A percentile compares a stretch with the other conserved stretches of the same genome.
phyloP scores from a whole-genome alignment of 2,329 filamentous ascomycete genomes.

The Xylariaceae sp. region DNA sequence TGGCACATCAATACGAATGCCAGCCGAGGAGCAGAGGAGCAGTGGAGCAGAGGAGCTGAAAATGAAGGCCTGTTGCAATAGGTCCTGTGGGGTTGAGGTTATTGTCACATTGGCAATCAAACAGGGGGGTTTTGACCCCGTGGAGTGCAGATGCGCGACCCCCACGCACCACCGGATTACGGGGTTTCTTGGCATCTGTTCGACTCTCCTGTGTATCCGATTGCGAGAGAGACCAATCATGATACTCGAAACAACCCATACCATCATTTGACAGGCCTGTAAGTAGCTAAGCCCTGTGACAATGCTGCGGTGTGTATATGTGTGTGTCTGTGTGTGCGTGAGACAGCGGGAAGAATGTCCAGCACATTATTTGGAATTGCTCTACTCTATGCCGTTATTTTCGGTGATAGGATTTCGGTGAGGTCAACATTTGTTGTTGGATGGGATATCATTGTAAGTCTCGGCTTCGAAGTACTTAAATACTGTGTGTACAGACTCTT shows the following conservation, averaged over 20 bases:
- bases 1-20: not conserved
- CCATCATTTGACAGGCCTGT: not conserved
- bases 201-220: slow-evolving; percentile 17
- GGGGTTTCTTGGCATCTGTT: slow-evolving; percentile 24
- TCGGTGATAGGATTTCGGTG: slow-evolving; percentile 14
- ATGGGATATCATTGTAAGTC: slow-evolving; percentile 3
- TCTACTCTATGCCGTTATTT: slow-evolving; percentile 12
- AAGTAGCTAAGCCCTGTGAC: slow-evolving; percentile 6
- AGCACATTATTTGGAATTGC: slow-evolving; percentile 24
- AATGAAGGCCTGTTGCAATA: slow-evolving; percentile 23
- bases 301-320: not conserved
- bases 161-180: slow-evolving; percentile 30
- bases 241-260: not conserved
- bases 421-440: slow-evolving; percentile 1
- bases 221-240: slow-evolving; percentile 16
- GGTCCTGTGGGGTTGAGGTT: slow-evolving; percentile 28
- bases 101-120: slow-evolving; percentile 29
- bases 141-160: slow-evolving; percentile 31
- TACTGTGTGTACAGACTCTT: slow-evolving; percentile 14
- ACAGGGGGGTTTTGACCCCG: slow-evolving; percentile 37
- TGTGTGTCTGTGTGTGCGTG: no score
- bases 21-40: slow-evolving; percentile 11
- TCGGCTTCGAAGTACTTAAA: slow-evolving; percentile 6
- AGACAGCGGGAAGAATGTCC: slow-evolving; percentile 4
- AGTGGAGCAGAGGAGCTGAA: slow-evolving; percentile 17